Evolutionary conservation across 768 basidiomycete species (phyloP), one percentile per base, ranked within the genome.

Genomic region (Cyclocybe cylindracea): DNA sequence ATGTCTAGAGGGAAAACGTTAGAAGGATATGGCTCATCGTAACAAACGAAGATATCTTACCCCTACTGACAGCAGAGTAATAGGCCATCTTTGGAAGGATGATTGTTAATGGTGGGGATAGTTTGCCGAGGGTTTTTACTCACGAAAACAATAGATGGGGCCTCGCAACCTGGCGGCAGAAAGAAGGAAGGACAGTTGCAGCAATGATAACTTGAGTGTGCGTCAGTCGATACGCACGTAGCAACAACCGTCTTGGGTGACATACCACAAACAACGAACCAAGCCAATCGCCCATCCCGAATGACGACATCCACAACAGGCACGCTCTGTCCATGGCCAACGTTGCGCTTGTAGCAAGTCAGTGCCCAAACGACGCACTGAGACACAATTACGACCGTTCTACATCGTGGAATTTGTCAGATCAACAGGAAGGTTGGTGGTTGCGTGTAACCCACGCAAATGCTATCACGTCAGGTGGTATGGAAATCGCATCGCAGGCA

Each of bases 131-230:
- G n/a, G 19, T 5, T 6, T n/a, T 13, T 5, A 33, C 54, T 46
- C 35, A 55, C 54, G 54, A 50, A 47, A 50, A 55, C 8, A 55
- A 11, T 16, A 55, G 16, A 45, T 55, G 44, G 9, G 54, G 48
- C 18, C 33, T 8, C 8, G 37, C 35, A 24, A 42, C 36, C 29
- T 55, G 49, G 18, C 19, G 44, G 11, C 37, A 40, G 16, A 46
- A 40, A 16, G 38, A 39, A 29, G 35, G 13, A 2, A 49, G 54
- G 5, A 55, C 16, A 40, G 10, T 7, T 46, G 16, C 36, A 37
- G 14, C n/a, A 39, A 44, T 53, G 14, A 7, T 11, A 44, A 31
- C 4, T 10, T 19, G 10, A 4, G 16, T 34, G 10, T 18, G 33
- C 31, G 19, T 34, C n/a, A 47, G 45, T 11, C 19, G 7, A 7